These are phyloP conservation scores for Taphrina deformans DNA, from an alignment of 1,139 yeast genomes.

Conservation along the genomic window DNA sequence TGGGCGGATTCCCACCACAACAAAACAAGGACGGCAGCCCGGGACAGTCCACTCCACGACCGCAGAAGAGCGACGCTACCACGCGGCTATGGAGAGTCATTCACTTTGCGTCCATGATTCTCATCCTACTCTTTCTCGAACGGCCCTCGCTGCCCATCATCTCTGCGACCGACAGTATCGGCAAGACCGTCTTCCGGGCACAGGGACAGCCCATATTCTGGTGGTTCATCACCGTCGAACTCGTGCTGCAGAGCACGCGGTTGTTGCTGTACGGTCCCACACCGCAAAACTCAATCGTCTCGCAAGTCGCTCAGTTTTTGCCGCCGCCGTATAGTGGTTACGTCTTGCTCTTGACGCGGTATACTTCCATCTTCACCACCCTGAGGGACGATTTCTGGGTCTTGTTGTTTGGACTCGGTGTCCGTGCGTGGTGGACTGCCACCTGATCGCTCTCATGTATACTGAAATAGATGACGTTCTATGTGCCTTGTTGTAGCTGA, in stretches of 20 bases:
- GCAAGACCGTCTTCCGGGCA: not conserved
- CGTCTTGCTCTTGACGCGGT: constrained; percentile 40
- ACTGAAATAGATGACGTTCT: too few species aligned
- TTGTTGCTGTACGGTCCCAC: constrained; percentile 41
- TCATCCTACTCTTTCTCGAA: constrained; percentile 5
- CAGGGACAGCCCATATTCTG: constrained; percentile 39
- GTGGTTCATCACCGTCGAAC: constrained; percentile 44
- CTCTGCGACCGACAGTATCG: not conserved
- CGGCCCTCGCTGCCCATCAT: not conserved
- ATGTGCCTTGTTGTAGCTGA: too few species aligned
- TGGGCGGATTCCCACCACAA: not conserved
- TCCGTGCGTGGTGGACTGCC: constrained; percentile 7
- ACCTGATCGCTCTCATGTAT: too few species aligned
- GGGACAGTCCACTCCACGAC: not conserved
- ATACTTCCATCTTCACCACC: constrained; percentile 37
- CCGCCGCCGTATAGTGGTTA: constrained; percentile 40
- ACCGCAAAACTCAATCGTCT: constrained; percentile 41
- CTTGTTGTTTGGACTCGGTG: constrained; percentile 36
- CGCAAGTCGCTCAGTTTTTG: constrained; percentile 37
- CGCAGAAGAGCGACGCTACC: not conserved
- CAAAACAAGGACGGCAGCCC: not conserved
- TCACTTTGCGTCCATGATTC: not conserved
- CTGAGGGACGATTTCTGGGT: constrained; percentile 38
- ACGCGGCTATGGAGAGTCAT: constrained; percentile 16
- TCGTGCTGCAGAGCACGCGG: constrained; percentile 44